Evolutionary conservation across 2,329 filamentous ascomycete species (phyloP).

Genomic region (Sphaerulina musiva): DNA sequence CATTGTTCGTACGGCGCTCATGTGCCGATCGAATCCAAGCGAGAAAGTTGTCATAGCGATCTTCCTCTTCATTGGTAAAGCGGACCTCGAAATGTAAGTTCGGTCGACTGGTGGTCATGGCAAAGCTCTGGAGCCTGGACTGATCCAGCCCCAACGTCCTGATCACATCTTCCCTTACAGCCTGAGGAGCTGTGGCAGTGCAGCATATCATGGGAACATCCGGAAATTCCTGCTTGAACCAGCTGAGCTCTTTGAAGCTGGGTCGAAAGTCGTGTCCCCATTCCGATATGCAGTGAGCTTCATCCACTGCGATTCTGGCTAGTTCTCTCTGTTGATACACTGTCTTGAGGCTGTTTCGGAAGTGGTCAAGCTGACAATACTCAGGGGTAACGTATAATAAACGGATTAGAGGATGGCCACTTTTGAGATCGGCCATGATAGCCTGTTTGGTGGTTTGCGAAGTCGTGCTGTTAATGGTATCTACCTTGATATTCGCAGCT

Average conservation of each 20-base stretch:
- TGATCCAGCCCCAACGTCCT: slow-evolving; percentile 62
- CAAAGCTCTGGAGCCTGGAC: slow-evolving; percentile 62
- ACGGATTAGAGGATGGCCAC: slow-evolving; percentile 74
- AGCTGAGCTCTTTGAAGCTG: slow-evolving; percentile 78
- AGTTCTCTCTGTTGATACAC: slow-evolving; percentile 77
- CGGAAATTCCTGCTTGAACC: slow-evolving; percentile 76
- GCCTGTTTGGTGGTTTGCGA: slow-evolving; percentile 55
- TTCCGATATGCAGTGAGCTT: slow-evolving; percentile 95
- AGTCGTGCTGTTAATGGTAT: slow-evolving; percentile 81
- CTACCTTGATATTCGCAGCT: slow-evolving; percentile 68
- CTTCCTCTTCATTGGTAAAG: slow-evolving; percentile 69
- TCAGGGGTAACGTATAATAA: slow-evolving; percentile 93
- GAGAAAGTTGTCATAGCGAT: slow-evolving; percentile 68
- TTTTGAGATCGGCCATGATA: slow-evolving; percentile 75
- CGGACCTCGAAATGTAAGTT: slow-evolving; percentile 89
- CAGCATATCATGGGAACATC: slow-evolving; percentile 86
- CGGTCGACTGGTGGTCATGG: slow-evolving; percentile 73
- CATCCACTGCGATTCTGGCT: slow-evolving; percentile 82
- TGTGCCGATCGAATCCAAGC: slow-evolving; percentile 70
- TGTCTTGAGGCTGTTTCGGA: slow-evolving; percentile 65
- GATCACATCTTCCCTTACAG: slow-evolving; percentile 77
- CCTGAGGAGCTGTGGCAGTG: slow-evolving; percentile 80
- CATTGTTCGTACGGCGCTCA: slow-evolving; percentile 55
- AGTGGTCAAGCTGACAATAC: slow-evolving; percentile 68
- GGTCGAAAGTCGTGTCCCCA: slow-evolving; percentile 98